Evolutionary conservation across 129 eudicot genomes (phyloP).

Genomic region (Flaveria brownii): DNA sequence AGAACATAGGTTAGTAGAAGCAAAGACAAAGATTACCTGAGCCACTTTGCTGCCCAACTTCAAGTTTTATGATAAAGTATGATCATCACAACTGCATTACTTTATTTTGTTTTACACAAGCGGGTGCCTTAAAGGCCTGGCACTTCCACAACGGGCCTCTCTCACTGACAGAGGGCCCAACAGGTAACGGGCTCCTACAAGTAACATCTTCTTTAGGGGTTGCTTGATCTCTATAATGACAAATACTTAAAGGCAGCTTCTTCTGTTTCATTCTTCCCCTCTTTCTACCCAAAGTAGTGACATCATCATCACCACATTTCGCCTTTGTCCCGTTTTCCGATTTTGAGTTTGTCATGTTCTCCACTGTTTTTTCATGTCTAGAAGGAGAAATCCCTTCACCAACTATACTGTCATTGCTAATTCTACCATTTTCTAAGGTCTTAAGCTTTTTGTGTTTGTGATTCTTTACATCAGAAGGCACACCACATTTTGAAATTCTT

Average conservation of each 20-base stretch:
- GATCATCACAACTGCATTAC: constrained; percentile 56
- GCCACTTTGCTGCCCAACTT: constrained; percentile 34
- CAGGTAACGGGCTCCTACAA: constrained; percentile 40
- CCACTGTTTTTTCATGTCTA: constrained; percentile 39
- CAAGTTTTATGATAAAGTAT: constrained; percentile 31
- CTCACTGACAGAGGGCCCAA: constrained; percentile 50
- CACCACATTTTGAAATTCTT: constrained; percentile 58
- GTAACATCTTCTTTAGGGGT: constrained; percentile 55
- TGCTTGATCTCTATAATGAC: constrained; percentile 58
- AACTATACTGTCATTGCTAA: constrained; percentile 41
- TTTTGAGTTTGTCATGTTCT: constrained; percentile 35
- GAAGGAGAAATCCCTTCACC: constrained; percentile 26
- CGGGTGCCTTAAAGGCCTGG: constrained; percentile 59
- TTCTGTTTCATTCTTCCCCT: constrained; percentile 86
- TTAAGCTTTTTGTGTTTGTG: constrained; percentile 62
- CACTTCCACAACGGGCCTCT: constrained; percentile 61
- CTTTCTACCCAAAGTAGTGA: constrained; percentile 50
- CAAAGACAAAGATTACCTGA: constrained; percentile 40
- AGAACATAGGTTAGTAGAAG: background rate
- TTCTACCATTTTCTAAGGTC: constrained; percentile 43
- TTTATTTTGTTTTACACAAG: constrained; percentile 64
- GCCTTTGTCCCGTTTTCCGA: constrained; percentile 38
- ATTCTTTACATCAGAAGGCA: constrained; percentile 49
- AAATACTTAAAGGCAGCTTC: constrained; percentile 75
- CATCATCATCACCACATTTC: constrained; percentile 55